Base-by-base conservation (phyloP, 257 asterid genomes). In the Anisodus acutangulus region DNA sequence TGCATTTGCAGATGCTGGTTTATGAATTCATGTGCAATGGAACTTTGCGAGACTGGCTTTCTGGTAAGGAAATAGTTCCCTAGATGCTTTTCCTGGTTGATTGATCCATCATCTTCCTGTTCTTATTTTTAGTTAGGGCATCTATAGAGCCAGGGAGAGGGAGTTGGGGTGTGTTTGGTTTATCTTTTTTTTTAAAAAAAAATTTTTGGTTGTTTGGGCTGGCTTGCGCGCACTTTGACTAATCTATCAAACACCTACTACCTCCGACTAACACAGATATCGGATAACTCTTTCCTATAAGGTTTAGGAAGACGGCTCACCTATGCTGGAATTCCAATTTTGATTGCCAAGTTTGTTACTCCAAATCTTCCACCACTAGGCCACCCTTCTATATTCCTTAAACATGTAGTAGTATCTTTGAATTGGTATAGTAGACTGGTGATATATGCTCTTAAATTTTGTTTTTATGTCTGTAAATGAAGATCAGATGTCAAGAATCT, bases 21-120 rank as follows among this genome's bases (percentile, higher is more conserved):
- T 95, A 95, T 70, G 98, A 95, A 85, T 95, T 89, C 84, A 92
- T 95, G 98, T 88, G 93, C 22, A 93, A 93, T 86, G 98, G 98
- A 58, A 89, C 98, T 35, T 80, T 95, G 67, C 94, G 92, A 26
- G 92, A 93, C 91, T 91, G 93, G 87, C 91, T 95, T 69, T 90
- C 97, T 80, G 97, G 98, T 94, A 87, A 72, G 70, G 82, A 41
- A n/a, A 85, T 74, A 8, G 12, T 49, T 13, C 45, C 6, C 0
- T 26, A 26, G 31, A 26, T 26, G 31, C 31, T 26, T 26, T 26
- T 26, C 31, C 69, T 55, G 57, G n/a, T 79, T 9, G 3, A 39
- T 31, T n/a, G 59, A 26, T 31, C 19, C 22, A 66, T 72, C 69
- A n/a, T 22, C 49, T 17, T 54, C 45, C 6, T 13, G 47, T 47